Evolutionary conservation across 352 stramenopile species (phyloP).

Genomic region (Globisporangium viniferum): DNA sequence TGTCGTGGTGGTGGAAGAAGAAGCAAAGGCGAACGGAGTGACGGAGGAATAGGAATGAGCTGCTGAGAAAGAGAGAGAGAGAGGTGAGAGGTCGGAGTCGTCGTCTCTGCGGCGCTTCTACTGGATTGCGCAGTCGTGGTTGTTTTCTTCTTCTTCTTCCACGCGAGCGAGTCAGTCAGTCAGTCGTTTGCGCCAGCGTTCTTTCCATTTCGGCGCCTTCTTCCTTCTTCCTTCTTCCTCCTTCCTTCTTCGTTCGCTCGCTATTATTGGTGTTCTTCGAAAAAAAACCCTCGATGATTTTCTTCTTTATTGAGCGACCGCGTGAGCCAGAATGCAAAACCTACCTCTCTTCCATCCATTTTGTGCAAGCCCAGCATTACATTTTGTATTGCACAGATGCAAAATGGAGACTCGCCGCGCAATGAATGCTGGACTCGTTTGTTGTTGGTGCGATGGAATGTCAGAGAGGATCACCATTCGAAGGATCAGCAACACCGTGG

Average conservation of each 20-base stretch:
- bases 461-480: not conserved
- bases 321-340: too few relatives aligned
- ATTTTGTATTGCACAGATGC: too few relatives aligned
- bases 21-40: not conserved
- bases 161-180: not conserved
- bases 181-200: not conserved
- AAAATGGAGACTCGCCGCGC: not conserved
- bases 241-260: not conserved
- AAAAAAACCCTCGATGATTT: not conserved
- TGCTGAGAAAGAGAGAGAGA: not conserved
- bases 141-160: not conserved
- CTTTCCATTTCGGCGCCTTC: too few relatives aligned
- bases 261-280: not conserved
- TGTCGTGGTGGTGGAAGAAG: not conserved
- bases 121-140: not conserved
- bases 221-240: too few relatives aligned
- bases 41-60: not conserved
- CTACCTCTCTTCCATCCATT: not conserved
- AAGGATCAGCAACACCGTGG: too few relatives aligned
- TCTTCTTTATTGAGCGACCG: not conserved
- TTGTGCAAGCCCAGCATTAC: not conserved
- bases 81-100: not conserved
- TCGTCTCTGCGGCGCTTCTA: not conserved
- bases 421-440: not conserved
- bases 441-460: not conserved